Conservation (phyloP, 164 flowering plant species). For the Malania oleifera region DNA sequence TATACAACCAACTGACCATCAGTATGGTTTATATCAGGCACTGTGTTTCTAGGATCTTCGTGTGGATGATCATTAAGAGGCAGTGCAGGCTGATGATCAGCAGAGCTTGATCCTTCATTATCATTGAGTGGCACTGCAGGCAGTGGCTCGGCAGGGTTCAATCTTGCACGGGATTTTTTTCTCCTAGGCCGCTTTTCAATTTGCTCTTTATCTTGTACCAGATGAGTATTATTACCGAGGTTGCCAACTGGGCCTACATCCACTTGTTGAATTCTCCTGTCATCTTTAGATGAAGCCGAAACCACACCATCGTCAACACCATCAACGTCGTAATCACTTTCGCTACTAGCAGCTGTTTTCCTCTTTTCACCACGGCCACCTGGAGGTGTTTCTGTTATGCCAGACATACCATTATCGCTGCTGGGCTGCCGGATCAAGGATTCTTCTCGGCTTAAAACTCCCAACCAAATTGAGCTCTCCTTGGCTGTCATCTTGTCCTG, state of each 20-base stretch:
- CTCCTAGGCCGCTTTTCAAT: conserved; percentile 22
- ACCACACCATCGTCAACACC: conserved; percentile 42
- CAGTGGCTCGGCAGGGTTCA: not conserved
- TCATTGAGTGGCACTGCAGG: not conserved
- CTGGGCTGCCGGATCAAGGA: conserved; percentile 44
- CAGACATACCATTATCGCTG: conserved; percentile 54
- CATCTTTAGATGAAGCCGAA: conserved; percentile 62
- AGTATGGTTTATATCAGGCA: conserved; percentile 43
- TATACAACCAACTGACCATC: conserved; percentile 19
- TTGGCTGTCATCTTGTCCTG: conserved; percentile 88
- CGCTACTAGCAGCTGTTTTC: conserved; percentile 41
- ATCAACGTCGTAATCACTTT: conserved; percentile 69
- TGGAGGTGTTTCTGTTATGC: conserved; percentile 42
- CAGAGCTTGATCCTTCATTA: conserved; percentile 7
- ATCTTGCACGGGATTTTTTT: conserved; percentile 28
- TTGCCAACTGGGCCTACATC: conserved; percentile 22
- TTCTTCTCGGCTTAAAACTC: conserved; percentile 64
- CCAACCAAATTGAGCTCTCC: conserved; percentile 79
- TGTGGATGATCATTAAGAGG: conserved; percentile 14
- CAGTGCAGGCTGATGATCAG: conserved; percentile 16
- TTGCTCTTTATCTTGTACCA: conserved; percentile 27
- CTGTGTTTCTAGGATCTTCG: conserved; percentile 20
- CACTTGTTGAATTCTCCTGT: conserved; percentile 28
- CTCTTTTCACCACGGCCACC: conserved; percentile 28
- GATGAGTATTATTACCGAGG: conserved; percentile 5